Percentiles rank a stretch among this genome's conserved stretches.
These are phyloP conservation scores for Cryphonectria japonica DNA, from an alignment of 2,329 filamentous ascomycete species.

Conservation along the genomic window DNA sequence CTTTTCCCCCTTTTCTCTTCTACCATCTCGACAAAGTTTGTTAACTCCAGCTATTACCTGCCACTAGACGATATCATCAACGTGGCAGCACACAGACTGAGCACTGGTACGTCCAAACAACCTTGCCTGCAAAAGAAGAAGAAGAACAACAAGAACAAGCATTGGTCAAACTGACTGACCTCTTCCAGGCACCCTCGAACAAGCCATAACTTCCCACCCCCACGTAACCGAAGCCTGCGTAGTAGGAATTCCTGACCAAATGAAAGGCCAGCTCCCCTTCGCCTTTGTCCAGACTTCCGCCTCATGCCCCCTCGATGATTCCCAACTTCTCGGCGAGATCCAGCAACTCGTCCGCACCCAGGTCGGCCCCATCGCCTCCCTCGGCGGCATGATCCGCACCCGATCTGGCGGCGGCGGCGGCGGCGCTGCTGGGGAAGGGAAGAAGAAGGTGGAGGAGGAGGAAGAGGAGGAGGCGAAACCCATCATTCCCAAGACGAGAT, in stretches of 20 bases:
- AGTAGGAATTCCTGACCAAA: conserved; percentile 78
- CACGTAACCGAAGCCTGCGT: conserved; percentile 83
- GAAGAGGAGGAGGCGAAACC: too few species aligned
- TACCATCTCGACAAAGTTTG: not conserved
- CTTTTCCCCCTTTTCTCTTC: not conserved
- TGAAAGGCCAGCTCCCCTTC: conserved; percentile 92
- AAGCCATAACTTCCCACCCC: conserved; percentile 83
- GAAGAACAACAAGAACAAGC: too few species aligned
- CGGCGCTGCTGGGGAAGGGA: conserved; percentile 41
- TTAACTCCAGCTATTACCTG: not conserved
- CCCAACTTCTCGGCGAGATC: conserved; percentile 60
- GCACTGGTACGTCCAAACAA: conserved; percentile 65
- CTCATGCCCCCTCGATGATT: conserved; percentile 56
- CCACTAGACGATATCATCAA: conserved; percentile 85
- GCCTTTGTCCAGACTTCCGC: conserved; percentile 69
- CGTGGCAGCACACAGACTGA: conserved; percentile 90
- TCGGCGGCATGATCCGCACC: conserved; percentile 80
- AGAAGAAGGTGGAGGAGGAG: too few species aligned
- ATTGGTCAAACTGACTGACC: conserved; percentile 18
- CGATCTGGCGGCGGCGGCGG: conserved; percentile 50
- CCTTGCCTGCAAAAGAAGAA: not conserved
- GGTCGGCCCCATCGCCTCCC: conserved; percentile 83
- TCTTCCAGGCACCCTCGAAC: conserved; percentile 79
- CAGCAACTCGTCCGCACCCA: conserved; percentile 74
- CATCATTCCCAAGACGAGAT: conserved; percentile 90